These are phyloP conservation scores for Cutaneotrichosporon sp. DNA, from an alignment of 1,284 basidiomycete species.

Conservation along the genomic window DNA sequence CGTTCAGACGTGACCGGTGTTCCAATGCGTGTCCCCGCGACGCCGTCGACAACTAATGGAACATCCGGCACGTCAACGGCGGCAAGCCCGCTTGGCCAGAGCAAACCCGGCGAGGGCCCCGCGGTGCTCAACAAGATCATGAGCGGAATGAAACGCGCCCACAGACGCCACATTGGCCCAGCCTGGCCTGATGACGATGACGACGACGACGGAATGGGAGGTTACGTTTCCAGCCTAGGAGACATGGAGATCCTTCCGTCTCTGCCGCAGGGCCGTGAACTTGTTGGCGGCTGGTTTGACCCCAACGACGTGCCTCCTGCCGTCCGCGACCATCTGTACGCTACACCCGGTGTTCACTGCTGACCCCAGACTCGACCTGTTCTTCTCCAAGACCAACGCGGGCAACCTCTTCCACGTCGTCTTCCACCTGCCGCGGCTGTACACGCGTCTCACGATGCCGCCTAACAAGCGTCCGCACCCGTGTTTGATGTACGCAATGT, in stretches of 20 bases:
- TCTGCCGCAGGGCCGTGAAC: slow-evolving; percentile 15
- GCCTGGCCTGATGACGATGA: background rate
- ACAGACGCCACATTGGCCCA: too few relatives aligned
- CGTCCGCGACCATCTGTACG: slow-evolving; percentile 34
- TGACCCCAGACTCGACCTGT: slow-evolving; percentile 23
- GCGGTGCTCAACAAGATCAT: background rate
- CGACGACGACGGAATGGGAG: background rate
- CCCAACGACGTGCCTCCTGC: slow-evolving; percentile 30
- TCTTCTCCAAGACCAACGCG: slow-evolving; percentile 19
- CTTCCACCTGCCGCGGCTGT: slow-evolving; percentile 26
- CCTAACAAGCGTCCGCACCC: slow-evolving; percentile 27
- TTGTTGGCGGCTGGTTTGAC: slow-evolving; percentile 37
- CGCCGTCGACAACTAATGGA: background rate
- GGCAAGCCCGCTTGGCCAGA: background rate
- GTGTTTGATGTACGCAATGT: slow-evolving; percentile 26
- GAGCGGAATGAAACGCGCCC: background rate
- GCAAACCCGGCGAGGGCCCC: background rate
- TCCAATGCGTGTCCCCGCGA: background rate
- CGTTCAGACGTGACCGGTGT: slow-evolving; percentile 1
- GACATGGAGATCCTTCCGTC: slow-evolving; percentile 14
- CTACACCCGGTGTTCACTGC: background rate
- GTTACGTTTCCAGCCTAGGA: background rate
- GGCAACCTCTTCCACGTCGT: slow-evolving; percentile 9
- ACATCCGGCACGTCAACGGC: background rate
- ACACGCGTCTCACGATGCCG: slow-evolving; percentile 23